Base-by-base conservation (phyloP, 2,329 filamentous ascomycete genomes). In the Trichothecium roseum region DNA sequence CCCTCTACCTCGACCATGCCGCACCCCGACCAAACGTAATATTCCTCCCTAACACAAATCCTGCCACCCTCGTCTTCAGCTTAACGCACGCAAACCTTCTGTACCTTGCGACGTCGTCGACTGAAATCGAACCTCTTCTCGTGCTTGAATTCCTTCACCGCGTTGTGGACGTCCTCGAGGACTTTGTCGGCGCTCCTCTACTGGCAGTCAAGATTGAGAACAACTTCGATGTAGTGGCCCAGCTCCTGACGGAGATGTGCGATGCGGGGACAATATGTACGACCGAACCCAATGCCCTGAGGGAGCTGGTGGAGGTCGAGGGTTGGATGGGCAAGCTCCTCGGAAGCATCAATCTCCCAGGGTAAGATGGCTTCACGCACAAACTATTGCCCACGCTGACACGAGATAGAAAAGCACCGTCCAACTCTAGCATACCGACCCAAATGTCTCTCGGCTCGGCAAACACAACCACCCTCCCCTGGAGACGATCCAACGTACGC, bases 131-230 rank as follows among this genome's bases (percentile, higher is more conserved):
- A 52, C 87, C 91, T 7, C 72, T 98, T 7, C 75, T 94, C 5
- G 81, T 87, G 28, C 78, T 96, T 44, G 89, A 96, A 61, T 96
- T 96, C 58, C 72, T 98, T 28, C 89, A 96, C 66, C 81, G 91
- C 44, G 74, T 94, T 20, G 77, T 94, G 52, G 91, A 98, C 67
- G 81, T 84, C 10, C 73, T 98, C 24, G 89, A 96, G 61, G 89
- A 95, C 53, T 96, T 95, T 54, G 69, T 98, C 7, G 88, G 89
- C 39, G 79, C 85, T 31, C 91, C 91, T 12, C 63, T 98, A 33
- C 66, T 95, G 38, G 81, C 87, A 15, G 74, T 73, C 53, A 94
- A 91, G 64, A 81, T 98, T 44, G 87, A 95, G 59, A 73, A 69
- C 46, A 87, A 78, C 58, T 96, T 96, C 60, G 85, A 96, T 74